Base-by-base conservation (phyloP, 495 filamentous ascomycete genomes). In the Penicillium argentinense region DNA sequence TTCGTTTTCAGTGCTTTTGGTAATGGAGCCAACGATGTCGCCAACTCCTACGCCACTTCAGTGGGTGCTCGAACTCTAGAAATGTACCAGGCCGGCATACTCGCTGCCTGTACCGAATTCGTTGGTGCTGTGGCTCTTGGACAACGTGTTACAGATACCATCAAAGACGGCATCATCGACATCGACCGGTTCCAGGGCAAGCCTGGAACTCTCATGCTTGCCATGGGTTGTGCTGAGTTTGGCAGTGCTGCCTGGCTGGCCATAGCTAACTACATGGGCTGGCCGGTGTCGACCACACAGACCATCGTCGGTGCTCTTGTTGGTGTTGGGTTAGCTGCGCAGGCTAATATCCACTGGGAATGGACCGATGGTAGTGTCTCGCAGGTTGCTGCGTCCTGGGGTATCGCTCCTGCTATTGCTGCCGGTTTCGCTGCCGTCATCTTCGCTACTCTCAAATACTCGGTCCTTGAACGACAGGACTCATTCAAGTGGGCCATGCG, bases 221-320 rank as follows among this genome's bases (percentile, higher is more conserved):
- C 74, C 29, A 82, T 86, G 73, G 63, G 73, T 12, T 85, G 81
- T 62, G 82, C 83, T 38, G 70, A 83, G 32, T 49, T 76, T 13
- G 77, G 77, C 23, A 82, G 78, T 39, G 76, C 82, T 1, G 51
- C 67, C n/a, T 86, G 77, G 73, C 69, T 86, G 28, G 77, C 79
- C 13, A 32, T 81, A 26, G 75, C 78, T 25, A 85, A 82, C n/a
- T 54, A 49, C 18, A 46, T 79, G 43, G 79, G 80, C 42, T 63
- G 79, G 28, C 81, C 77, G 1, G 81, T 86, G 27, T 84, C 81
- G 0, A 83, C 84, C 5, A 87, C 83, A 2, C 80, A 86, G 62
- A 82, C 81, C 16, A 74, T 85, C 41, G 71, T 85, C 45, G 77
- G 78, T 47, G 81, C 79, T 39, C 65, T 87, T 27, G 68, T 82